Conservation (phyloP, 2,329 filamentous ascomycete genomes). For the Calycina marina region DNA sequence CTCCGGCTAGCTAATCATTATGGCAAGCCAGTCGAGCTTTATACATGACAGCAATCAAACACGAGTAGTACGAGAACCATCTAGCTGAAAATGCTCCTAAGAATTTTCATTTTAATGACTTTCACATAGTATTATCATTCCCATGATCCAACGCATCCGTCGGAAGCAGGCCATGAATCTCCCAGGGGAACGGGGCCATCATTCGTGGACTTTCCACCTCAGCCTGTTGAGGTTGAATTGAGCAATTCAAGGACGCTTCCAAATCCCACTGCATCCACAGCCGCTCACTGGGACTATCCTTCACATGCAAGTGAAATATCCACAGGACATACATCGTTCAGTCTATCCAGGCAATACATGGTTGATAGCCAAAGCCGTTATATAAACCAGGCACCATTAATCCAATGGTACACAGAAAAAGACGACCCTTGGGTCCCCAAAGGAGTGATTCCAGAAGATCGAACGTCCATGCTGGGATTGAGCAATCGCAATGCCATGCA, state of each 20-base stretch:
- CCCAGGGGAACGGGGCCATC: constrained; percentile 18
- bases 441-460: constrained; percentile 14
- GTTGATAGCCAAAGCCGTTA: constrained; percentile 11
- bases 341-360: constrained; percentile 10
- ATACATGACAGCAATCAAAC: constrained; percentile 10
- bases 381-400: constrained; percentile 16
- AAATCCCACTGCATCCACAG: constrained; percentile 12
- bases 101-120: constrained; percentile 12
- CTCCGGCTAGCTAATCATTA: constrained; percentile 5
- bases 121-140: constrained; percentile 14
- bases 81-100: constrained; percentile 2
- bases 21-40: constrained; percentile 16
- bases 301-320: constrained; percentile 11
- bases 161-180: constrained; percentile 12
- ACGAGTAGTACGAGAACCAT: constrained; percentile 14
- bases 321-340: constrained; percentile 10
- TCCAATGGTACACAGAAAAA: constrained; percentile 25
- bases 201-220: constrained; percentile 16
- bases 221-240: constrained; percentile 19
- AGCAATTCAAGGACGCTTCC: constrained; percentile 17
- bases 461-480: constrained; percentile 11
- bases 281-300: constrained; percentile 12
- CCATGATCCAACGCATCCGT: constrained; percentile 13
- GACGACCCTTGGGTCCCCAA: constrained; percentile 32
- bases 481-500: constrained; percentile 12